Conservation (phyloP, 352 stramenopile genomes). For the Phytophthora capsici region DNA sequence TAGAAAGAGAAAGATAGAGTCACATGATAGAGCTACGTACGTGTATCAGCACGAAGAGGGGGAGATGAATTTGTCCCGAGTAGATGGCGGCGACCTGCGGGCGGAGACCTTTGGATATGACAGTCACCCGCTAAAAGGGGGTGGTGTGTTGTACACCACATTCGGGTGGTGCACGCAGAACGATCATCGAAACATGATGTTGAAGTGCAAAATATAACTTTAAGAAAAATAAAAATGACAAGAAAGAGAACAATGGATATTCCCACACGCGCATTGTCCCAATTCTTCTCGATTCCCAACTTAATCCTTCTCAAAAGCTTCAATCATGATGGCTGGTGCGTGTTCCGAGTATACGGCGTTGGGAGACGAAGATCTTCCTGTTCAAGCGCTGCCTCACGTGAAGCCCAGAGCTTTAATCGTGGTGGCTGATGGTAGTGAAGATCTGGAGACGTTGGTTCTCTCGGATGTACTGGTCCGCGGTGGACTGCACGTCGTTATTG, state of each 20-base stretch:
- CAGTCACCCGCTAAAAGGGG: conserved; percentile 16
- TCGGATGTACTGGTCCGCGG: conserved; percentile 68
- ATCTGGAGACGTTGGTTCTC: conserved; percentile 70
- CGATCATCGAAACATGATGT: conserved; percentile 14
- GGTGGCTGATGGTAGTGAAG: conserved; percentile 68
- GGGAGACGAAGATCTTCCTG: conserved; percentile 32
- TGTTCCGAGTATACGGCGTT: conserved; percentile 26
- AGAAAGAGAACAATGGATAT: too few relatives aligned
- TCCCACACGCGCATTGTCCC: too few relatives aligned
- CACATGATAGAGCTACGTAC: conserved; percentile 14
- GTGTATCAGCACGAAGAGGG: neutral
- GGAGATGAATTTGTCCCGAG: neutral
- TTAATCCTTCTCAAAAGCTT: conserved; percentile 3
- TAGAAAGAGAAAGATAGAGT: neutral
- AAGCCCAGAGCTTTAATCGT: conserved; percentile 72
- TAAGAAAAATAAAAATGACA: too few relatives aligned
- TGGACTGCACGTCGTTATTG: conserved; percentile 63
- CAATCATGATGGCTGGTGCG: conserved; percentile 38
- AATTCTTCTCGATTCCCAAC: conserved; percentile 21
- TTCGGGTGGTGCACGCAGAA: conserved; percentile 13
- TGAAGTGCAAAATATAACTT: conserved; percentile 16
- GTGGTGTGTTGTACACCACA: conserved; percentile 9
- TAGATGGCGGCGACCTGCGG: neutral
- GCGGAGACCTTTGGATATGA: conserved; percentile 26
- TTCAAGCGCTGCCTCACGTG: conserved; percentile 37